Evolutionary conservation across 176 grass and related monocot species (phyloP).

Genomic region (Tuctoria greenei): DNA sequence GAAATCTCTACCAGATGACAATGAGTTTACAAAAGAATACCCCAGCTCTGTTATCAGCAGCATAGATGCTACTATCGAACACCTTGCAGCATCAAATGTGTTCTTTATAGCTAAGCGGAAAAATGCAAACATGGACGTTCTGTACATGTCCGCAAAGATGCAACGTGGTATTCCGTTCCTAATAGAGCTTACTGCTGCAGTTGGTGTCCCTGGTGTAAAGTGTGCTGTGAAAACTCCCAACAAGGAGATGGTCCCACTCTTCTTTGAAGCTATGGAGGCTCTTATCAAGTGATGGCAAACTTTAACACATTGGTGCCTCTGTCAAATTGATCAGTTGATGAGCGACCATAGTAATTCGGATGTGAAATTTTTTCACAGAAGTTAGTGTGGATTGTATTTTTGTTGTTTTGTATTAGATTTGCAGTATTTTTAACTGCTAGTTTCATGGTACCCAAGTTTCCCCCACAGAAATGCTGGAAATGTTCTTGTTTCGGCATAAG

Average conservation of each 20-base stretch:
- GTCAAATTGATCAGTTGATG: conserved; percentile 24
- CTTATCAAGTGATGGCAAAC: conserved; percentile 57
- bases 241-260: conserved; percentile 66
- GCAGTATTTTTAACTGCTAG: conserved; percentile 45
- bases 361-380: conserved; percentile 11
- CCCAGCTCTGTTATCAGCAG: conserved; percentile 58
- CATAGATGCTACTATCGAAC: conserved; percentile 75
- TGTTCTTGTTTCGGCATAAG: conserved; percentile 23
- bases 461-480: conserved; percentile 18
- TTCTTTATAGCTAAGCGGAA: conserved; percentile 93
- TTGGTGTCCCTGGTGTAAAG: conserved; percentile 75
- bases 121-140: conserved; percentile 82
- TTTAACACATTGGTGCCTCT: neutral
- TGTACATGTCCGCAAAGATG: conserved; percentile 73
- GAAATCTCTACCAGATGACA: conserved; percentile 90
- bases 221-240: conserved; percentile 93
- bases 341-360: conserved; percentile 2
- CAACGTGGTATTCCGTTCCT: conserved; percentile 74
- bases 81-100: conserved; percentile 67
- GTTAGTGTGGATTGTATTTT: conserved; percentile 43
- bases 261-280: conserved; percentile 89
- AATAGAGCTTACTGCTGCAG: conserved; percentile 70
- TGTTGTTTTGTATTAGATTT: conserved; percentile 38
- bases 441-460: conserved; percentile 26
- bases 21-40: conserved; percentile 78